Evolutionary conservation across 495 filamentous ascomycete species (phyloP).

Genomic region (Lasiosphaeria hispida): DNA sequence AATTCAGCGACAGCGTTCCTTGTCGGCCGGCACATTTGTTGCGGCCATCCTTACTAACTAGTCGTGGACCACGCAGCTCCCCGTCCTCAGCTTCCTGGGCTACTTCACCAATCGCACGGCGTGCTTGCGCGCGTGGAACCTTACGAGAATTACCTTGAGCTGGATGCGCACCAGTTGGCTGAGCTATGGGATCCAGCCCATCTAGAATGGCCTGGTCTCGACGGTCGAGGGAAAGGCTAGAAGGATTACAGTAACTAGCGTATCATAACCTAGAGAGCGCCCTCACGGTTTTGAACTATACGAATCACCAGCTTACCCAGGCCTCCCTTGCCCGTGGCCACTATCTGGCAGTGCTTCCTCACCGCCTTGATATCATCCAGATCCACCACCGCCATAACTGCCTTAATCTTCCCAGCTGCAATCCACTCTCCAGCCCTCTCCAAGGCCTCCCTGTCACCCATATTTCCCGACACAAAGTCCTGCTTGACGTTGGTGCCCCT

Average conservation of each 20-base stretch:
- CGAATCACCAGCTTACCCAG: constrained; percentile 42
- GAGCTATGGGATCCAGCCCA: neutral
- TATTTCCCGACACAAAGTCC: constrained; percentile 38
- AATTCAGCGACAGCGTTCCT: neutral
- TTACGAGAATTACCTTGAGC: neutral
- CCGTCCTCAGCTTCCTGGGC: neutral
- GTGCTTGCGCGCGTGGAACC: neutral
- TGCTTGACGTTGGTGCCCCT: constrained; percentile 41
- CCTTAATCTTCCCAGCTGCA: constrained; percentile 45
- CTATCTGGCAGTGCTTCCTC: constrained; percentile 43
- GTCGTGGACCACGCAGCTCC: no score
- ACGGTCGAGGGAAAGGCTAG: neutral
- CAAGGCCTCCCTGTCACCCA: constrained; percentile 36
- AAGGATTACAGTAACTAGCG: no score
- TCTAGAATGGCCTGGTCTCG: neutral
- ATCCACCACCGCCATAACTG: constrained; percentile 42
- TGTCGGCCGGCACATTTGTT: no score
- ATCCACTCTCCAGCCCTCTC: constrained; percentile 42
- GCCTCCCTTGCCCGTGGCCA: constrained; percentile 52
- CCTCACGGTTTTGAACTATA: neutral
- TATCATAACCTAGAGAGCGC: neutral
- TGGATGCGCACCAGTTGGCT: neutral
- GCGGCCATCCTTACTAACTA: no score
- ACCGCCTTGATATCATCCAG: constrained; percentile 48
- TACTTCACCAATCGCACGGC: no score